Evolutionary conservation across 202 grass and related monocot genomes (phyloP).

Genomic region (Alloteropsis angusta): DNA sequence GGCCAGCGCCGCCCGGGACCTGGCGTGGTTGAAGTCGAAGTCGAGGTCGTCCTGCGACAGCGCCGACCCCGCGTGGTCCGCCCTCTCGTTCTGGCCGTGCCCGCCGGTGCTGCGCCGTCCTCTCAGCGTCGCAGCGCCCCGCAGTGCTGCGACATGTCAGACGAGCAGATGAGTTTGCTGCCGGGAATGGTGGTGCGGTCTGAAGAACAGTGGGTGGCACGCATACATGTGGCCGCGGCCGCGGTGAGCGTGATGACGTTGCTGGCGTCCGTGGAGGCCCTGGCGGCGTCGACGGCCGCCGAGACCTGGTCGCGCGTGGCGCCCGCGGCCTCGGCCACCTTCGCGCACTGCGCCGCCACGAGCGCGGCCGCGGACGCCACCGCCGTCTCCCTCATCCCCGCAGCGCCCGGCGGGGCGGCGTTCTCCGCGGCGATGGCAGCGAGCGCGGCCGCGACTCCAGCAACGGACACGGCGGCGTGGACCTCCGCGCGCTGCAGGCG

Average conservation of each 20-base stretch:
- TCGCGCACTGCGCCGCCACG: slow-evolving; percentile 78
- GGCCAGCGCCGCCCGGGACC: slow-evolving; percentile 64
- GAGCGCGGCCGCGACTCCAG: slow-evolving; percentile 74
- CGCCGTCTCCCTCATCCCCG: slow-evolving; percentile 46
- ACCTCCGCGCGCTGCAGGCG: slow-evolving; percentile 79
- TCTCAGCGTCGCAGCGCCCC: slow-evolving; percentile 61
- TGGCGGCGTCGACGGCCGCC: slow-evolving; percentile 55
- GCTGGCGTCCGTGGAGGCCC: slow-evolving; percentile 61
- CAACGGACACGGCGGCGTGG: slow-evolving; percentile 78
- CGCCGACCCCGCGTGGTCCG: slow-evolving; percentile 24
- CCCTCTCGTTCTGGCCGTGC: slow-evolving; percentile 20
- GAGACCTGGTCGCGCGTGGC: slow-evolving; percentile 67
- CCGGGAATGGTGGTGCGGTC: background rate
- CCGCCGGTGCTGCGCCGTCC: slow-evolving; percentile 29
- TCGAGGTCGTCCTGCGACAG: slow-evolving; percentile 52
- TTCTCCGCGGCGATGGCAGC: slow-evolving; percentile 77
- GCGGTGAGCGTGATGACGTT: slow-evolving; percentile 93
- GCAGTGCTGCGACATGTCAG: slow-evolving; percentile 48
- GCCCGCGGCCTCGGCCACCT: slow-evolving; percentile 76
- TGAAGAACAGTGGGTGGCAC: background rate
- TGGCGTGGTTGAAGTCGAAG: slow-evolving; percentile 73
- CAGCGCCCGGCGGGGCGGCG: slow-evolving; percentile 25
- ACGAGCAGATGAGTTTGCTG: background rate
- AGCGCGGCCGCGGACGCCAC: slow-evolving; percentile 75
- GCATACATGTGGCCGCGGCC: slow-evolving; percentile 75